A percentile compares a stretch with the other conserved stretches of the same genome.
These are phyloP conservation scores for Colletotrichum australisinense DNA, from an alignment of 2,329 filamentous ascomycete species.

Conservation along the genomic window DNA sequence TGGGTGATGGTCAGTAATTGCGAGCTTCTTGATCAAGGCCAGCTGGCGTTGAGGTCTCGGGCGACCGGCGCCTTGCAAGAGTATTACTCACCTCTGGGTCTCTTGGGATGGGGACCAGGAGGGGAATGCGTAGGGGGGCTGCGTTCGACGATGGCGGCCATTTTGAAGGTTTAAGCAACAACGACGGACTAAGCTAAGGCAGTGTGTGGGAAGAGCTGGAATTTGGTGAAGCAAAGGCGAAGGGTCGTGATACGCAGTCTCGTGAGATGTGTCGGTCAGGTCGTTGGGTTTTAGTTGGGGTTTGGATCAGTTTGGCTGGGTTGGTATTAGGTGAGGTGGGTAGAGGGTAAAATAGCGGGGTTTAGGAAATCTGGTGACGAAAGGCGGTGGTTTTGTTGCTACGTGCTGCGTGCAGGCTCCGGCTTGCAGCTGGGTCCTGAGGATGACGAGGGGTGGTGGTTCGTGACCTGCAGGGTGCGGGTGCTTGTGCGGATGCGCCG, in stretches of 20 bases:
- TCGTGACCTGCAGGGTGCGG: conserved; percentile 35
- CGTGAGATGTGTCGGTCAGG: conserved; percentile 23
- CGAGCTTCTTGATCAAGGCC: background rate
- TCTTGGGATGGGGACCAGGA: conserved; percentile 52
- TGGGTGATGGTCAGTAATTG: background rate
- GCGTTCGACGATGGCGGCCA: conserved; percentile 54
- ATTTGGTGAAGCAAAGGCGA: background rate
- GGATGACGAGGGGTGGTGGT: conserved; percentile 20
- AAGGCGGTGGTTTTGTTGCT: conserved; percentile 7
- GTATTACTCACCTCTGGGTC: conserved; percentile 58
- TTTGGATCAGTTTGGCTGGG: background rate
- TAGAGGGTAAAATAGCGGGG: conserved; percentile 30
- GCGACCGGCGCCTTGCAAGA: no score
- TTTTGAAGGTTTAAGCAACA: conserved; percentile 42
- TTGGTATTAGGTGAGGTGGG: background rate
- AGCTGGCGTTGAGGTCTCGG: background rate
- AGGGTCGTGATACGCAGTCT: conserved; percentile 20
- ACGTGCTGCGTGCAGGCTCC: background rate
- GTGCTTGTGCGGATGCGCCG: conserved; percentile 12
- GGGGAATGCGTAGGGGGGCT: conserved; percentile 55
- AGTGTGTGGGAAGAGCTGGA: background rate
- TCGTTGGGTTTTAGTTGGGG: background rate
- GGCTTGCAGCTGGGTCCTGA: conserved; percentile 5
- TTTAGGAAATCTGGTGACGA: conserved; percentile 32
- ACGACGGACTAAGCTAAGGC: background rate